Evolutionary conservation across 768 basidiomycete genomes (phyloP), one percentile per base, ranked within the genome.

Genomic region (button mushroom (Agaricus bisporus)): DNA sequence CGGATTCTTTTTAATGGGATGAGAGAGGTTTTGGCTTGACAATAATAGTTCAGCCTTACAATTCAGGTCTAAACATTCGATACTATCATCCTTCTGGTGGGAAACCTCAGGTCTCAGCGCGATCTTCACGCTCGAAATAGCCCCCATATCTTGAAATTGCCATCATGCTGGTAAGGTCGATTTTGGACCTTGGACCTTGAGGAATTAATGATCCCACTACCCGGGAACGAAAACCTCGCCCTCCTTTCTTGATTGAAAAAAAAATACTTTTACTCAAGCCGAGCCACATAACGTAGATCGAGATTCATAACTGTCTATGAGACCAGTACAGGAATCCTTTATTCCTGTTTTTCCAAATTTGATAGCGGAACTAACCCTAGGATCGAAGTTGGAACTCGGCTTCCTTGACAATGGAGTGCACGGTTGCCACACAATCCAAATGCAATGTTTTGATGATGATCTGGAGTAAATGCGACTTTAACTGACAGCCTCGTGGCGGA

Each of bases 401-500:
- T n/a, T 36, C 32, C 18, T 17, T 47, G 38, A 28, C 37, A n/a
- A 11, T 20, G 51, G 45, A 22, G 51, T 2, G 17, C 43, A 29
- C 39, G 28, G 26, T 48, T 48, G 44, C 52, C 52, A 47, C 46
- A 54, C 46, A 11, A 15, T 41, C n/a, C 28, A 22, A 14, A 54
- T 39, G 15, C 29, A 38, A 36, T 29, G 18, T 29, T 52, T 29
- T 35, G 46, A 41, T 42, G 41, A 54, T 54, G 53, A 42, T 48
- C 53, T 54, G 38, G 46, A 36, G 46, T 42, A 54, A 54, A 48
- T 54, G 41, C 39, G 39, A 48, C 53, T 25, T 36, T 48, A 48
- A 41, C 4, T 54, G 53, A 54, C 53, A 54, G 46, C 53, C 53
- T 54, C 53, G 43, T 54, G 53, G 46, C 28, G 35, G 46, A 54